Evolutionary conservation across 2,329 filamentous ascomycete species (phyloP).

Genomic region (Pestalotiopsis sp.): DNA sequence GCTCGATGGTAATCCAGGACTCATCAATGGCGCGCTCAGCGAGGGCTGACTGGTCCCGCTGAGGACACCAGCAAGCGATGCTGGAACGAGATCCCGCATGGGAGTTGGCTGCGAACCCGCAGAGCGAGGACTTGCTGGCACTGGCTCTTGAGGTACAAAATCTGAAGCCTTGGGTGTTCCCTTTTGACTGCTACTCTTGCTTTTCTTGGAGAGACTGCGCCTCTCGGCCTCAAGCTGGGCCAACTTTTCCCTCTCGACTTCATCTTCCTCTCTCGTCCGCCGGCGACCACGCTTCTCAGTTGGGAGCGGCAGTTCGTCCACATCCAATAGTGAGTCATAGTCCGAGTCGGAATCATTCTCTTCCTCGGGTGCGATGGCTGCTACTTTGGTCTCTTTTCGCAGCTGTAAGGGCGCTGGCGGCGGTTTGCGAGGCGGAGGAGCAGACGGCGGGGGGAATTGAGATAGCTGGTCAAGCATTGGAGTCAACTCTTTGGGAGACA

Average conservation of each 20-base stretch:
- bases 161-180: conserved; percentile 45
- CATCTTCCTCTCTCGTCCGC: conserved; percentile 87
- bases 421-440: conserved; percentile 73
- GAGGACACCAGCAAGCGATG: conserved; percentile 57
- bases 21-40: conserved; percentile 51
- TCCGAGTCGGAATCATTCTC: conserved; percentile 73
- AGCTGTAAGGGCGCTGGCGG: conserved; percentile 86
- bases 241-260: conserved; percentile 73
- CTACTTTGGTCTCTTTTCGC: conserved; percentile 41
- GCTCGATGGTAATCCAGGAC: conserved; percentile 62
- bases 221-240: conserved; percentile 69
- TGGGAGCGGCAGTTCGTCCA: conserved; percentile 61
- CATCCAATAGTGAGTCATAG: conserved; percentile 77
- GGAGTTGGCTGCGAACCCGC: conserved; percentile 32
- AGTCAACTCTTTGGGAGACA: conserved; percentile 46
- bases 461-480: conserved; percentile 47
- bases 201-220: conserved; percentile 75
- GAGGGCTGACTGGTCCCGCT: conserved; percentile 38
- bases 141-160: conserved; percentile 31
- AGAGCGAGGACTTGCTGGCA: conserved; percentile 42
- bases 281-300: conserved; percentile 70
- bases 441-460: conserved; percentile 55
- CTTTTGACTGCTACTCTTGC: conserved; percentile 57
- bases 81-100: conserved; percentile 42
- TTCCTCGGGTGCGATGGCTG: conserved; percentile 48